A percentile compares a stretch with the other conserved stretches of the same genome.
phyloP scores from a whole-genome alignment of 129 eudicot species.

The Centaurea solstitialis region DNA sequence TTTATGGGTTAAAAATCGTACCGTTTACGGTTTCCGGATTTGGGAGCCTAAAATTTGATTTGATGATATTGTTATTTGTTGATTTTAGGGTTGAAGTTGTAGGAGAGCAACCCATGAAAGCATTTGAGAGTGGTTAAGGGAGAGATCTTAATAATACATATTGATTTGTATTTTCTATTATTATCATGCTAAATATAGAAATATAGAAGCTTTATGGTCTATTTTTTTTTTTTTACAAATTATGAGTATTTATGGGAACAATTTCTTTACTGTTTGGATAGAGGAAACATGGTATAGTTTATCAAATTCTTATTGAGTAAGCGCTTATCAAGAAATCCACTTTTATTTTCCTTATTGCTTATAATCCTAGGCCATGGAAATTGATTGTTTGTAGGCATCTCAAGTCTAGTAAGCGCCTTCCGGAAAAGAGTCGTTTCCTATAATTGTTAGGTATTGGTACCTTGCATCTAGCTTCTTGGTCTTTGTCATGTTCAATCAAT shows the following conservation, averaged over 20 bases:
- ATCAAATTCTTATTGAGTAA: too few relatives aligned
- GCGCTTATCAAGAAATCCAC: too few relatives aligned
- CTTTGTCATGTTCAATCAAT: too few relatives aligned
- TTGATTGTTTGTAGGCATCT: too few relatives aligned
- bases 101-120: conserved; percentile 27
- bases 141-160: neutral
- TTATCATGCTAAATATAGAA: neutral
- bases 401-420: too few relatives aligned
- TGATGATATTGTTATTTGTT: conserved; percentile 2
- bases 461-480: too few relatives aligned
- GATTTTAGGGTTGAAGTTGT: conserved; percentile 18
- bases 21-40: neutral
- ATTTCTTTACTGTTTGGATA: neutral
- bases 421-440: too few relatives aligned
- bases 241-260: neutral
- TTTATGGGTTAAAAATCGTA: neutral
- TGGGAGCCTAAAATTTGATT: neutral
- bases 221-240: neutral
- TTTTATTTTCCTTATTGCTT: too few relatives aligned
- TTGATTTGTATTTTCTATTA: conserved; percentile 13
- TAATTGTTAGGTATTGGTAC: too few relatives aligned
- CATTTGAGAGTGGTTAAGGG: neutral
- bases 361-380: too few relatives aligned
- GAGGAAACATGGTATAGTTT: too few relatives aligned
- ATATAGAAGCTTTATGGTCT: neutral